Evolutionary conservation across 106 monocot species (phyloP), one percentile per base, ranked within the genome.

Genomic region (Dendrobium officinale): DNA sequence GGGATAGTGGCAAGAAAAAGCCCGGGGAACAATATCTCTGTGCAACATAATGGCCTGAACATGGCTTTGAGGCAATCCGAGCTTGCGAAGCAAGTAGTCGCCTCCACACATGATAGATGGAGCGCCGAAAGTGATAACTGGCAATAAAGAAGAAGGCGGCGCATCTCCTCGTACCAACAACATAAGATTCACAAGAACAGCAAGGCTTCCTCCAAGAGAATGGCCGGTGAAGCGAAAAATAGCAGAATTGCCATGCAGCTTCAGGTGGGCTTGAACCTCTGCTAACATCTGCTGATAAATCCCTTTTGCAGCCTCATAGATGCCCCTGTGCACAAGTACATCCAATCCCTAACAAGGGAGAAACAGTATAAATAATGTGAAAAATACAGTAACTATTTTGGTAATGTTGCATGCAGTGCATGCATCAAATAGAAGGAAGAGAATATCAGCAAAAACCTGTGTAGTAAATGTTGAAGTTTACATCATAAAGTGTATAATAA

Each of bases 221-320:
- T 96, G 96, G 1, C 93, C 93, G 10, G 96, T 94, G 84, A 94
- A 94, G 2, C 89, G 90, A 3, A 97, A 78, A 27, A 82, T 85
- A 73, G 92, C 92, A n/a, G 84, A 78, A 22, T 55, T 75, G 13
- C 94, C 90, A 10, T 49, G 54, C 24, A 79, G 27, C 16, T 83
- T 78, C 29, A 92, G 56, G 75, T 96, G 91, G 16, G 86, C 78
- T 84, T 75, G 79, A 22, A 97, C 82, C 73, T 86, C 84, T 47
- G 92, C 92, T 37, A 97, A 40, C 85, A 97, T 92, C 73, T 91
- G 94, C 7, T 85, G 54, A 55, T 97, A 94, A 27, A 97, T 92
- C 20, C 92, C 94, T 56, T 94, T 94, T 45, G 97, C 97, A 61
- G 92, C 94, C 73, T 97, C 97, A 15, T 97, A 97, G 33, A 97